Percentiles rank a stretch among this genome's conserved stretches.
Conservation (phyloP, 2,329 filamentous ascomycete species). For the Beauveria bassiana region DNA sequence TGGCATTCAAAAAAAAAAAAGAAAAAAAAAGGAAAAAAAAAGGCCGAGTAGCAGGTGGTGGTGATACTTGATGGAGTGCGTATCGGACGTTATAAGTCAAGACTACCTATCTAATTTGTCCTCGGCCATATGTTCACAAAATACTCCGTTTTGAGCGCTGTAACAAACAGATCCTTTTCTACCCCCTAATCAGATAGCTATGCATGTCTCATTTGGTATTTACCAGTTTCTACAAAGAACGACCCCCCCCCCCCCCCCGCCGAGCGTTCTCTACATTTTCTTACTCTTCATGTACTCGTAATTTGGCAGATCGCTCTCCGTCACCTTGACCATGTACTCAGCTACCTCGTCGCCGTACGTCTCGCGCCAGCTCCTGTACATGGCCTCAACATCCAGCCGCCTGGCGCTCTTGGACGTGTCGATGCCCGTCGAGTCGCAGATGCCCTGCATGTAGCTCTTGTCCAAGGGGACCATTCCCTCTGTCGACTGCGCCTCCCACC, state of each 20-base stretch:
- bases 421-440: conserved; percentile 6
- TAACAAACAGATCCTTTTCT: too few species aligned
- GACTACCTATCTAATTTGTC: too few species aligned
- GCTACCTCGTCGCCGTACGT: conserved; percentile 2
- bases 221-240: background rate
- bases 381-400: background rate
- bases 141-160: too few species aligned
- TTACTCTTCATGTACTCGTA: conserved; percentile 8
- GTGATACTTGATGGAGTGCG: too few species aligned
- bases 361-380: conserved; percentile 4
- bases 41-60: too few species aligned
- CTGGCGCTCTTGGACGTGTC: conserved; percentile 9
- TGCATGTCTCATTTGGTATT: background rate
- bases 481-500: conserved; percentile 2
- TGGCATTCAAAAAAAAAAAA: too few species aligned
- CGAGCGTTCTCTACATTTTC: background rate
- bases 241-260: background rate
- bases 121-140: too few species aligned
- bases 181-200: background rate
- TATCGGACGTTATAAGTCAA: too few species aligned
- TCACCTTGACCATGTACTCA: background rate
- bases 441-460: conserved; percentile 5
- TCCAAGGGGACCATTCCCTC: background rate
- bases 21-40: too few species aligned
- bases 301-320: background rate